A percentile compares a stretch with the other conserved stretches of the same genome.
phyloP scores from a whole-genome alignment of 495 filamentous ascomycete species.

The Tuber umbilicatum region DNA sequence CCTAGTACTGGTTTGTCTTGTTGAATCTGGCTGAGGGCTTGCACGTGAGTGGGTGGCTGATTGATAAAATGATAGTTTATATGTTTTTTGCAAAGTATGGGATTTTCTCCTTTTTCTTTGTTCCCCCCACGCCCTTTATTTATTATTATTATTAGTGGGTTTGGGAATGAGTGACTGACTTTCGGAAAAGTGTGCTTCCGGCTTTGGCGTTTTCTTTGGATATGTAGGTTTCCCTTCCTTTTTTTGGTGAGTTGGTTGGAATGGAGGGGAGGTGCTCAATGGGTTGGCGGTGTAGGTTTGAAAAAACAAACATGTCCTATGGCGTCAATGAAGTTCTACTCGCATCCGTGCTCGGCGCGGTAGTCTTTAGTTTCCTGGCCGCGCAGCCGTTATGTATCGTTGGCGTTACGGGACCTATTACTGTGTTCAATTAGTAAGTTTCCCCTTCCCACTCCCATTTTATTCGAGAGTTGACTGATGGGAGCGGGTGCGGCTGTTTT shows the following conservation, averaged over 20 bases:
- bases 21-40: conserved; percentile 1
- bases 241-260: neutral
- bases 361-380: conserved; percentile 68
- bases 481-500: conserved; percentile 16
- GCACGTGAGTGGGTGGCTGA: conserved; percentile 2
- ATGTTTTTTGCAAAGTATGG: conserved; percentile 87
- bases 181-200: conserved; percentile 59
- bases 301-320: conserved; percentile 69
- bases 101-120: neutral
- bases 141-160: neutral
- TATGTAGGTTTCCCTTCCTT: conserved; percentile 51
- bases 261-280: neutral
- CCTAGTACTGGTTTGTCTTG: conserved; percentile 53
- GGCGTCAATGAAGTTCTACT: conserved; percentile 81
- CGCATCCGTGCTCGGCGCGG: conserved; percentile 66
- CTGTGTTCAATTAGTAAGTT: conserved; percentile 72
- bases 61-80: conserved; percentile 50
- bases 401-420: conserved; percentile 74
- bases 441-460: conserved; percentile 7
- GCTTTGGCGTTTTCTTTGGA: conserved; percentile 78
- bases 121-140: neutral
- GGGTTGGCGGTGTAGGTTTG: conserved; percentile 42
- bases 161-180: conserved; percentile 7
- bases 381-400: conserved; percentile 82
- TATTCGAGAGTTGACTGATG: neutral